Percentiles rank a stretch among this genome's conserved stretches.
Conservation (phyloP, 176 grass and related monocot genomes). For the Phragmites australis region DNA sequence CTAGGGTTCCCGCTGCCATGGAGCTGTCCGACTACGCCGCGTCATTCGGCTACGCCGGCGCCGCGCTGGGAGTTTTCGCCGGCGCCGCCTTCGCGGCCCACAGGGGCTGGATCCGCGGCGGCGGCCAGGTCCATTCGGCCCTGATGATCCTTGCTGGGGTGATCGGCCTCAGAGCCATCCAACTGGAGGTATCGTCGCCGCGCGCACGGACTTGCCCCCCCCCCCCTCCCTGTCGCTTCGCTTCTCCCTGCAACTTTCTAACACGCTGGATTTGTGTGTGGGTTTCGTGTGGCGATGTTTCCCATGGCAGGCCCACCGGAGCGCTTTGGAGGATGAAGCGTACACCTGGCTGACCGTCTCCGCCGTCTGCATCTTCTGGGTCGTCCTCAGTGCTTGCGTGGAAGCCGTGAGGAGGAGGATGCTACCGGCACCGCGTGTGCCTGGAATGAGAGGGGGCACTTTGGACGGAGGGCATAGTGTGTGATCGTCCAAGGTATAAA, state of each 20-base stretch:
- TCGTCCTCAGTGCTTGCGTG: background rate
- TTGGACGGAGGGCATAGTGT: background rate
- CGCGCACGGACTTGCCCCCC: background rate
- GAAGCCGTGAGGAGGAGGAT: background rate
- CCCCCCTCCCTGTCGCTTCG: background rate
- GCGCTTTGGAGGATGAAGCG: background rate
- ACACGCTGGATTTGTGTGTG: background rate
- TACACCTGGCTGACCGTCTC: background rate
- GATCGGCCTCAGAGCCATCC: background rate
- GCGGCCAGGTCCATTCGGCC: background rate
- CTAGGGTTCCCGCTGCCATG: constrained; percentile 9
- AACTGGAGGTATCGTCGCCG: background rate
- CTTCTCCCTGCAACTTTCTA: background rate
- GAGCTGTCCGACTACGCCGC: background rate
- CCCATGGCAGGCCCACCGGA: background rate
- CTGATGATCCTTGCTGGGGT: background rate
- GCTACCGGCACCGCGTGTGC: background rate
- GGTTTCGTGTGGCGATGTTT: background rate
- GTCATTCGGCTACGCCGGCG: background rate
- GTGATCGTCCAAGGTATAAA: background rate
- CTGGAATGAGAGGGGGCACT: background rate
- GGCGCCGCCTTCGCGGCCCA: background rate
- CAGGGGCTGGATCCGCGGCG: background rate
- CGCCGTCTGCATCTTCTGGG: background rate
- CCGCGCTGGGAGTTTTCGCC: background rate